phyloP scores from a whole-genome alignment of 257 asterid genomes.

The Schizonepeta tenuifolia region DNA sequence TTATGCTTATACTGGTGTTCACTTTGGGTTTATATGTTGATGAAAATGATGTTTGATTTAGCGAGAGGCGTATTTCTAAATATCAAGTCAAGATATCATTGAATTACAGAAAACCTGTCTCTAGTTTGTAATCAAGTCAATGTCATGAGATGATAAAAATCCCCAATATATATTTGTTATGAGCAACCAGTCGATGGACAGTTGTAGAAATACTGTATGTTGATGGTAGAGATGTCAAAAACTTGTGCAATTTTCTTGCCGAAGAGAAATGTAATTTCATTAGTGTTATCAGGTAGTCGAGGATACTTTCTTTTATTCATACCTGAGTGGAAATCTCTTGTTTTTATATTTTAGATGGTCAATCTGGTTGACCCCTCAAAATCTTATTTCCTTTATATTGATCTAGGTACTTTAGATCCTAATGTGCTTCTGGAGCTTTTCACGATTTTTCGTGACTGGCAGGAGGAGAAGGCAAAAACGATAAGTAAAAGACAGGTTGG shows the following conservation, averaged over 20 bases:
- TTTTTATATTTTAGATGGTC: not conserved
- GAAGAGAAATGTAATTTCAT: not conserved
- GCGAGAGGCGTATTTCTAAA: conserved; percentile 8
- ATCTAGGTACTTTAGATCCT: conserved; percentile 73
- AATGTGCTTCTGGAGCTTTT: conserved; percentile 89
- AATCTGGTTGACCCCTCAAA: conserved; percentile 26
- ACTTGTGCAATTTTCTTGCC: conserved; percentile 5
- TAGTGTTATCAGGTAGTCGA: conserved; percentile 19
- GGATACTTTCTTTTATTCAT: conserved; percentile 11
- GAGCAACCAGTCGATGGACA: not conserved
- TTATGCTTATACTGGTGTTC: conserved; percentile 6
- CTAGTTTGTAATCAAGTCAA: conserved; percentile 14
- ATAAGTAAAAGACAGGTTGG: conserved; percentile 79
- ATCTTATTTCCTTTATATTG: conserved; percentile 33
- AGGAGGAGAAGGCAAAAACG: conserved; percentile 66
- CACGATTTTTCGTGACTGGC: conserved; percentile 82
- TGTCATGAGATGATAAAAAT: not conserved
- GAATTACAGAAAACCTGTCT: conserved; percentile 10
- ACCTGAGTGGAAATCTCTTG: not conserved
- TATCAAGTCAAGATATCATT: not conserved
- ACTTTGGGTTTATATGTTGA: not conserved
- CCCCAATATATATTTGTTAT: not conserved
- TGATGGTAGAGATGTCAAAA: not conserved
- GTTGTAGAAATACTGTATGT: not conserved
- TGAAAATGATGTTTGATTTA: not conserved